Conservation (phyloP, 805 yeast genomes). For the Lipomyces lipofer region DNA sequence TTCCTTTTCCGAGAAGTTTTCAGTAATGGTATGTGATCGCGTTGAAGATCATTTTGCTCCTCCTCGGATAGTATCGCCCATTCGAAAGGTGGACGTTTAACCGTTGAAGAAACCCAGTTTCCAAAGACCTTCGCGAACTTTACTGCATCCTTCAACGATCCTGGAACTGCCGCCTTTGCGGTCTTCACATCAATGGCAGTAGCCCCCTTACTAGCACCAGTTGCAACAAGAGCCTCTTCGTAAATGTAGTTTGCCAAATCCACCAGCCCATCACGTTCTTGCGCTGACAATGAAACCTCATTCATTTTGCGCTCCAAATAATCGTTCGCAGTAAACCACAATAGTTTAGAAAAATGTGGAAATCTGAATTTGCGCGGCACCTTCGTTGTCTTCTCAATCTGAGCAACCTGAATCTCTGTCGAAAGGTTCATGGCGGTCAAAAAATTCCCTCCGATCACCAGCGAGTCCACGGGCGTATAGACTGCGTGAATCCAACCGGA, state of each 20-base stretch:
- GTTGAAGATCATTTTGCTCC: constrained; percentile 10
- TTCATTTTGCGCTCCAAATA: constrained; percentile 29
- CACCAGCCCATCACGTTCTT: constrained; percentile 10
- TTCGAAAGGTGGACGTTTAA: constrained; percentile 8
- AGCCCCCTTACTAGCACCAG: constrained; percentile 11
- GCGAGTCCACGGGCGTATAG: constrained; percentile 74
- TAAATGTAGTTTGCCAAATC: constrained; percentile 21
- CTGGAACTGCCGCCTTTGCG: constrained; percentile 20
- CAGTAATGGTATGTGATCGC: neutral
- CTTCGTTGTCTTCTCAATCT: constrained; percentile 63
- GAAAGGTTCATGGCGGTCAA: constrained; percentile 63
- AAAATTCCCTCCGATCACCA: constrained; percentile 87
- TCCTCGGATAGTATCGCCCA: constrained; percentile 26
- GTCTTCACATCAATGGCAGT: constrained; percentile 19
- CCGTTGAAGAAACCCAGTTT: constrained; percentile 11
- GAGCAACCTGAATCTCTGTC: constrained; percentile 61
- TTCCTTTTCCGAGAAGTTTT: neutral
- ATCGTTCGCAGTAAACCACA: constrained; percentile 66
- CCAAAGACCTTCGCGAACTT: constrained; percentile 20
- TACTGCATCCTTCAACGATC: constrained; percentile 13
- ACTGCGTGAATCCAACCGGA: constrained; percentile 95
- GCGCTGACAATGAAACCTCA: neutral
- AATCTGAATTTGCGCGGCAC: constrained; percentile 77
- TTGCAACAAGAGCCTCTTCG: constrained; percentile 15
- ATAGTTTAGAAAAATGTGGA: constrained; percentile 68